phyloP scores from a whole-genome alignment of 1,284 basidiomycete species.

The Stereum hirsutum region DNA sequence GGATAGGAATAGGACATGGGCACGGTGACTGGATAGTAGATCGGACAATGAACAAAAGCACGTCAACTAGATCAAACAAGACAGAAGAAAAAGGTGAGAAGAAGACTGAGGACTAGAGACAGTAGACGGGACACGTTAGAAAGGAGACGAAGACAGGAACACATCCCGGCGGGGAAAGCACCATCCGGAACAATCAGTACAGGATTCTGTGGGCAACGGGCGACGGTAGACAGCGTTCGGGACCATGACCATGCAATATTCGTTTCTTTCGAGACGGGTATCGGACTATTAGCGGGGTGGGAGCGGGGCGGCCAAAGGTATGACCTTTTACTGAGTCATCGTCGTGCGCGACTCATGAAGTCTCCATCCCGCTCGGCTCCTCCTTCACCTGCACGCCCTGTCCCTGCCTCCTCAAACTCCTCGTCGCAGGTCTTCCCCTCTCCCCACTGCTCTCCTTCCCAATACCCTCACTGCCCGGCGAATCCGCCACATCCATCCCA shows the following conservation, averaged over 20 bases:
- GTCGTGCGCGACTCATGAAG: not conserved
- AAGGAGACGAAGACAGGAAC: not conserved
- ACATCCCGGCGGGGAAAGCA: not conserved
- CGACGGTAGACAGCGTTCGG: not conserved
- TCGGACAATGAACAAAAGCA: too few species aligned
- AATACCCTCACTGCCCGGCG: too few species aligned
- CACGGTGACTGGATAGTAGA: not conserved
- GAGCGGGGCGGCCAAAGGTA: not conserved
- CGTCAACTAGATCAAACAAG: too few species aligned
- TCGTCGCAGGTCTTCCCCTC: too few species aligned
- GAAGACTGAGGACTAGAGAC: not conserved
- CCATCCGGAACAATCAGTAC: not conserved
- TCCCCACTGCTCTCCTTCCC: too few species aligned
- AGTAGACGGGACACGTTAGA: not conserved
- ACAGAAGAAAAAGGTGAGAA: too few species aligned
- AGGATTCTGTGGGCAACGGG: not conserved
- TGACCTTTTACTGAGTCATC: not conserved
- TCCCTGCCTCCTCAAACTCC: too few species aligned
- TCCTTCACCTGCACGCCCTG: not conserved
- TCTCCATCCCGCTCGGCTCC: not conserved
- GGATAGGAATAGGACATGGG: not conserved
- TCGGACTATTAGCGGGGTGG: not conserved
- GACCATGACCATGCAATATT: too few species aligned
- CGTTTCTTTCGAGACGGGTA: not conserved
- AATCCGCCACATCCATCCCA: constrained; percentile 13